Conservation (phyloP, 2,329 filamentous ascomycete species). For the Nannizziopsis arthrosporioides region DNA sequence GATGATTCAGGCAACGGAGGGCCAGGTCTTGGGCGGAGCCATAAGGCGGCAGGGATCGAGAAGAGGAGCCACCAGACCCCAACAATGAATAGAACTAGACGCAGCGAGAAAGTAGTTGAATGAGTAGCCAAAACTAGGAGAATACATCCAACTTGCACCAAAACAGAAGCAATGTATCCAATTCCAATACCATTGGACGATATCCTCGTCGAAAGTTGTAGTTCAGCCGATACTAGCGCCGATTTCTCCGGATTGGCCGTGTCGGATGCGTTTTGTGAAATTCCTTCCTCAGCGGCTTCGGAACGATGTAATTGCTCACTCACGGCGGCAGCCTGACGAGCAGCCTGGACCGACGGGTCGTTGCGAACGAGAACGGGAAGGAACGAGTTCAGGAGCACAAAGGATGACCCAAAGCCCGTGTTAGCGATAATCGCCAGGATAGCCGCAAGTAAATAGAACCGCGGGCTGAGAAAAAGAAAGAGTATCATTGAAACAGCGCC, state of each 20-base stretch:
- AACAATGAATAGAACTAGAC: conserved; percentile 74
- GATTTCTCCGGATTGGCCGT: not conserved
- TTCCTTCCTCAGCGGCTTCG: not conserved
- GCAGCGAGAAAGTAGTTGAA: conserved; percentile 73
- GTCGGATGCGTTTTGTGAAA: conserved; percentile 22
- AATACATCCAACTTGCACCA: conserved; percentile 73
- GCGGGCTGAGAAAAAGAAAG: conserved; percentile 66
- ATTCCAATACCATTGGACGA: conserved; percentile 89
- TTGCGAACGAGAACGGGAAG: conserved; percentile 80
- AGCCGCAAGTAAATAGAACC: conserved; percentile 67
- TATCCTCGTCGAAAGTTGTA: conserved; percentile 76
- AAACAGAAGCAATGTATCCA: conserved; percentile 75
- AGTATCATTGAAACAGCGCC: conserved; percentile 78
- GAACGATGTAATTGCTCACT: not conserved
- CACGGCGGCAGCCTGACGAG: conserved; percentile 10
- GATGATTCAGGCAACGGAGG: conserved; percentile 53
- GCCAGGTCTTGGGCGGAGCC: conserved; percentile 77
- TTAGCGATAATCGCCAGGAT: conserved; percentile 82
- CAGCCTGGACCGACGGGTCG: conserved; percentile 49
- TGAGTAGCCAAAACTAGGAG: conserved; percentile 59
- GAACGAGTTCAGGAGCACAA: conserved; percentile 91
- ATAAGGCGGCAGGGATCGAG: conserved; percentile 75
- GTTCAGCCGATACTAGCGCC: conserved; percentile 45
- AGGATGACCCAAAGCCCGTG: conserved; percentile 86
- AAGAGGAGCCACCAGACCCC: conserved; percentile 90